A percentile compares a stretch with the other conserved stretches of the same genome.
These are phyloP conservation scores for Cercis canadensis DNA, from an alignment of 306 rosid genomes.

Conservation along the genomic window DNA sequence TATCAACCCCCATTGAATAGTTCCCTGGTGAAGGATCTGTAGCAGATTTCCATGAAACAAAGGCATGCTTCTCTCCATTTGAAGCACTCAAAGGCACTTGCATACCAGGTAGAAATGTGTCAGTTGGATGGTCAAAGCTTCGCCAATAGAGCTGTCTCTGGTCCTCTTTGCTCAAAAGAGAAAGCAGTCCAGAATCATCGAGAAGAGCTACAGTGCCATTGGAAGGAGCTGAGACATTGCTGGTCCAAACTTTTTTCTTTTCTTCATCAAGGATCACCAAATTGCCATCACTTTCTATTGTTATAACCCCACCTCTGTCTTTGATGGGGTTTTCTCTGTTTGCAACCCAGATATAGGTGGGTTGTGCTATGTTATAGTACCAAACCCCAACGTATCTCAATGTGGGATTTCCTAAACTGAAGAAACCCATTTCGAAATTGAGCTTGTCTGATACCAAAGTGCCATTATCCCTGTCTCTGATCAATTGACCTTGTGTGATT, in stretches of 20 bases:
- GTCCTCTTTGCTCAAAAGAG: conserved; percentile 32
- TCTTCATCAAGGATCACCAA: conserved; percentile 53
- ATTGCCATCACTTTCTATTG: conserved; percentile 53
- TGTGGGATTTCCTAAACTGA: conserved; percentile 44
- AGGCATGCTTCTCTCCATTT: conserved; percentile 39
- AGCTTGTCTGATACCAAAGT: conserved; percentile 42
- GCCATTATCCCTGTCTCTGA: conserved; percentile 40
- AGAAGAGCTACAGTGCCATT: conserved; percentile 44
- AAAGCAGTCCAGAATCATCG: conserved; percentile 51
- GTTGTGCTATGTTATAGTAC: conserved; percentile 50
- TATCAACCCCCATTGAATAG: conserved; percentile 70
- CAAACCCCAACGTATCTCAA: conserved; percentile 74
- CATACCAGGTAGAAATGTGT: conserved; percentile 79
- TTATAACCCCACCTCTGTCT: conserved; percentile 50
- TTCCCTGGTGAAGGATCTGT: conserved; percentile 68
- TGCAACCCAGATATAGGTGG: conserved; percentile 62
- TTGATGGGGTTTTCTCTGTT: conserved; percentile 65
- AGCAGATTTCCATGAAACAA: conserved; percentile 71
- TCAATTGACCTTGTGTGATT: conserved; percentile 32
- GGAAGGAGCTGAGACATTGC: conserved; percentile 28
- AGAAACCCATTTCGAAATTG: conserved; percentile 72
- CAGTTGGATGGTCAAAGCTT: conserved; percentile 68
- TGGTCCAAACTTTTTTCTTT: conserved; percentile 51
- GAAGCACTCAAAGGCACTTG: conserved; percentile 39
- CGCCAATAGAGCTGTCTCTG: conserved; percentile 43